Conservation (phyloP, 139 green algal species). For the Volvox reticuliferus region DNA sequence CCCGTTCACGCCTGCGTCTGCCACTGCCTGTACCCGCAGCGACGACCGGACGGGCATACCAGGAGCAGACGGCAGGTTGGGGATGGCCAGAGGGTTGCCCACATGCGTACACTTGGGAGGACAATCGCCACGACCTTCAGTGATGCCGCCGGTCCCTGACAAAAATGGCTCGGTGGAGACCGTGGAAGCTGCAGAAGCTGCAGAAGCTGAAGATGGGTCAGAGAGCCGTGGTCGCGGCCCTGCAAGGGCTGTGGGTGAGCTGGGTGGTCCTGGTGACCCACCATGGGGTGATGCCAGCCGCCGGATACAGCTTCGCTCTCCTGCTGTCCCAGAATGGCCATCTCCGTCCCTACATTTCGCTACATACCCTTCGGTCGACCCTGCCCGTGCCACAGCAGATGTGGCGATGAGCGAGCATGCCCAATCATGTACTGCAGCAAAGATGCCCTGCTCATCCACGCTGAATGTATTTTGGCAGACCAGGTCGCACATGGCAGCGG, state of each 20-base stretch:
- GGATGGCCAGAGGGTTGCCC: no score
- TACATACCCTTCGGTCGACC: background rate
- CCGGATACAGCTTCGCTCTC: background rate
- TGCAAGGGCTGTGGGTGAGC: background rate
- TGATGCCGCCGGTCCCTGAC: no score
- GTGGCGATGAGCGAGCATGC: background rate
- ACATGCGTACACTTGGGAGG: no score
- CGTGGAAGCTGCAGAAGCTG: background rate
- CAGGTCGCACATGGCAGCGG: slow-evolving; percentile 48
- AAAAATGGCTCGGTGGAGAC: background rate
- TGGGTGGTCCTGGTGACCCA: background rate
- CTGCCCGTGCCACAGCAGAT: background rate
- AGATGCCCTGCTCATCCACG: slow-evolving; percentile 58
- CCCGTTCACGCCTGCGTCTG: no score
- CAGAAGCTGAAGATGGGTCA: background rate
- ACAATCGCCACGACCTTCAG: no score
- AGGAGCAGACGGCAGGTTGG: no score
- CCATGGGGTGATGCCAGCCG: background rate
- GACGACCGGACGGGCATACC: no score
- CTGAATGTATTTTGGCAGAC: slow-evolving; percentile 48
- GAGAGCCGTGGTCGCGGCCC: background rate
- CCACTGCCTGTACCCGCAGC: no score
- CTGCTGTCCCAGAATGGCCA: background rate
- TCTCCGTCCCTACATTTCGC: background rate
- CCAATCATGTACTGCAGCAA: slow-evolving; percentile 1